These are phyloP conservation scores for Fusarium agapanthi DNA, from an alignment of 2,329 filamentous ascomycete genomes.

Conservation along the genomic window DNA sequence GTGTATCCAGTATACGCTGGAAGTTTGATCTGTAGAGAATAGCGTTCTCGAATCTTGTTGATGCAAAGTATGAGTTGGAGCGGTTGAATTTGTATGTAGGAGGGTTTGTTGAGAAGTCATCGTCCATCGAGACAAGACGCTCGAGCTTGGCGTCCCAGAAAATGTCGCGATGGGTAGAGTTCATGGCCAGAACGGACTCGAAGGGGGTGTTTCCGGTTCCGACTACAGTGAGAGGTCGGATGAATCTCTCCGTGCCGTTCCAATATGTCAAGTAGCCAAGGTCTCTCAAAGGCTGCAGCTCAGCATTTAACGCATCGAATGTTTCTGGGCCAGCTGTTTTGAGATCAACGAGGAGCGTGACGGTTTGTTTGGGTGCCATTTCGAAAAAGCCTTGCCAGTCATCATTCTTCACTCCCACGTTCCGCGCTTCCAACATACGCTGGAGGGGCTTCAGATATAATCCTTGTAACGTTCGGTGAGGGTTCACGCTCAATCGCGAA, in stretches of 20 bases:
- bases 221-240: constrained; percentile 6
- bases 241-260: constrained; percentile 6
- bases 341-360: constrained; percentile 9
- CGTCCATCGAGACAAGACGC: neutral
- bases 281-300: constrained; percentile 7
- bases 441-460: constrained; percentile 8
- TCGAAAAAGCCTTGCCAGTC: constrained; percentile 1
- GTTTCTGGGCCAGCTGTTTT: neutral
- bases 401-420: neutral
- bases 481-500: neutral
- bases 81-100: neutral
- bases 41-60: constrained; percentile 10
- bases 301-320: neutral
- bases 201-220: constrained; percentile 7
- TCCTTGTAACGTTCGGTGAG: neutral
- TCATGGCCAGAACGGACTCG: neutral
- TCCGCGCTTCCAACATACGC: constrained; percentile 8
- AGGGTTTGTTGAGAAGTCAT: neutral
- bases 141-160: constrained; percentile 26
- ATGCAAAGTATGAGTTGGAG: constrained; percentile 18
- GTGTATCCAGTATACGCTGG: neutral
- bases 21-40: neutral
- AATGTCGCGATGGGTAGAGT: constrained; percentile 4
- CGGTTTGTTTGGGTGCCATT: neutral
- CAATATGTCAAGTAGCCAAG: constrained; percentile 8